Conservation (phyloP, 768 basidiomycete species). For the Mycena vulgaris region DNA sequence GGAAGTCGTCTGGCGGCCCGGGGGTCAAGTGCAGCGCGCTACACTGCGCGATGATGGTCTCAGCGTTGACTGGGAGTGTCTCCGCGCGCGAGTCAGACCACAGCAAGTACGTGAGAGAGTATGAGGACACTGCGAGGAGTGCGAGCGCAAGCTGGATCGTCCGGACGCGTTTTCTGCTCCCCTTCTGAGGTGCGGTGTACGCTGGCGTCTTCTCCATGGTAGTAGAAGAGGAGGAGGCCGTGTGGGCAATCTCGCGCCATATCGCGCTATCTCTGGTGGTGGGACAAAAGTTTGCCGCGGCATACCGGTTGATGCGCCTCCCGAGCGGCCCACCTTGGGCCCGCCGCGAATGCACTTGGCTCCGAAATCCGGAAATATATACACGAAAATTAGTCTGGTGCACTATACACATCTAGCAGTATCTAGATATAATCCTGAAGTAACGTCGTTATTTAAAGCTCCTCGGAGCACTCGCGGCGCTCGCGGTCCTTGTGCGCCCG, state of each 20-base stretch:
- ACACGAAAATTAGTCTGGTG: slow-evolving; percentile 14
- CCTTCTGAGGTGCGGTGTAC: neutral
- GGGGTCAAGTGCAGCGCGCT: slow-evolving; percentile 23
- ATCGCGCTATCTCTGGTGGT: neutral
- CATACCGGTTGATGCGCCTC: no score
- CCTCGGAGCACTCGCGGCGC: slow-evolving; percentile 24
- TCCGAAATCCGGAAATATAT: slow-evolving; percentile 15
- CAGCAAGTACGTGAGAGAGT: slow-evolving; percentile 26
- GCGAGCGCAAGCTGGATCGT: neutral
- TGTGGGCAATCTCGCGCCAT: slow-evolving; percentile 2
- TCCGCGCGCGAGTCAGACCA: slow-evolving; percentile 42
- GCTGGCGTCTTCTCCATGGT: slow-evolving; percentile 25
- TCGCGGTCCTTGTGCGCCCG: slow-evolving; percentile 2
- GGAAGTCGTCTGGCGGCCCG: slow-evolving; percentile 50
- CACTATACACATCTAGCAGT: slow-evolving; percentile 9
- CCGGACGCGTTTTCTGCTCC: slow-evolving; percentile 15
- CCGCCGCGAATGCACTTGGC: no score
- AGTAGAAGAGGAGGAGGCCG: neutral
- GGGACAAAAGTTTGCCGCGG: neutral
- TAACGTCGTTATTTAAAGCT: slow-evolving; percentile 14
- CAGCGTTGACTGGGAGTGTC: slow-evolving; percentile 30
- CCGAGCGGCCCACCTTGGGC: no score
- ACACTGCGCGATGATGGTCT: slow-evolving; percentile 26
- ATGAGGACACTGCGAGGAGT: slow-evolving; percentile 10
- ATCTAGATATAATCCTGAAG: neutral